Percentiles rank a stretch among this genome's conserved stretches.
These are phyloP conservation scores for Globisporangium orthogonon DNA, from an alignment of 352 stramenopile species.

Conservation along the genomic window DNA sequence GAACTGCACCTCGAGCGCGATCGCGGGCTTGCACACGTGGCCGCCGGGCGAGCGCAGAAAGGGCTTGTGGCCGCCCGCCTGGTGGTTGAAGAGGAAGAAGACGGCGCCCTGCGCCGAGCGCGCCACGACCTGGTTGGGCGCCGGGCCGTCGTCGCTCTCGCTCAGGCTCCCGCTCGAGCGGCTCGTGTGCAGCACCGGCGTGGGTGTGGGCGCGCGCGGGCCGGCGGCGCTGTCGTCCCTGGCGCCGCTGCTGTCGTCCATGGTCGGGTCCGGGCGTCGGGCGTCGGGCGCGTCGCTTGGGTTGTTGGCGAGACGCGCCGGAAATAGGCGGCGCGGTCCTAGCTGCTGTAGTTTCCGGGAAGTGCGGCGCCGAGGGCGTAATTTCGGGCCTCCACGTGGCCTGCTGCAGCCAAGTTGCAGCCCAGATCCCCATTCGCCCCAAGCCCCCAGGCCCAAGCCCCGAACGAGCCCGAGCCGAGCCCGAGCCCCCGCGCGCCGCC, in stretches of 20 bases:
- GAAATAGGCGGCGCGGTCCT: no score
- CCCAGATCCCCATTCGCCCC: no score
- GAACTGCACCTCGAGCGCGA: conserved; percentile 68
- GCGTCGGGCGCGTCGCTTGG: no score
- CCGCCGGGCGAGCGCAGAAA: conserved; percentile 53
- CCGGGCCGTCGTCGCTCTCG: conserved; percentile 11
- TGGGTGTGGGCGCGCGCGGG: not conserved
- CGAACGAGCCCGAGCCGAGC: no score
- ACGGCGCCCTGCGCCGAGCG: conserved; percentile 51
- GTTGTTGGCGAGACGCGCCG: no score
- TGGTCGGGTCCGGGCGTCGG: no score
- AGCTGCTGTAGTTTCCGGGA: no score
- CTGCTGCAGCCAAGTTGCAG: no score
- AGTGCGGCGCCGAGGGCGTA: no score
- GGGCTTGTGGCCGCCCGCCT: conserved; percentile 72
- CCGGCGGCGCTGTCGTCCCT: not conserved
- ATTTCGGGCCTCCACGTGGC: no score
- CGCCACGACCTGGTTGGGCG: conserved; percentile 56
- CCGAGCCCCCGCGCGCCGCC: not conserved
- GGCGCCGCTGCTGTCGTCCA: not conserved
- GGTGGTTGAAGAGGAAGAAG: conserved; percentile 78
- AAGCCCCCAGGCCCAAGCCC: no score
- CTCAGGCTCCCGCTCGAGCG: conserved; percentile 10
- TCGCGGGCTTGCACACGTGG: conserved; percentile 75
- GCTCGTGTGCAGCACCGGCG: conserved; percentile 3